These are phyloP conservation scores for Gentiana macrophylla DNA, from an alignment of 257 asterid genomes.

Conservation along the genomic window DNA sequence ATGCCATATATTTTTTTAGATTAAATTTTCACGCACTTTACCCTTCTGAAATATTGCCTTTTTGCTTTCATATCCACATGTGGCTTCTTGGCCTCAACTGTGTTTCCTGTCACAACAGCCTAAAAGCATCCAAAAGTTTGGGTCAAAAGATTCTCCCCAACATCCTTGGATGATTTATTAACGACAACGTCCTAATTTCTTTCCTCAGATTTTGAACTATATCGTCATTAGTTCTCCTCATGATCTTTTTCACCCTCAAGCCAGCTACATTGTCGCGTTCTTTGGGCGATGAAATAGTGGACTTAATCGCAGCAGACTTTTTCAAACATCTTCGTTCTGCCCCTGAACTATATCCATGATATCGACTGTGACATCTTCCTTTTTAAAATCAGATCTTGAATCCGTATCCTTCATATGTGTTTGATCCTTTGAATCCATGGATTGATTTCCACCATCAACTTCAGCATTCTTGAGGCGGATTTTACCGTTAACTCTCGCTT, in stretches of 20 bases:
- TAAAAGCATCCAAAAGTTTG: conserved; percentile 91
- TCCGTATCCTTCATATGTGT: conserved; percentile 19
- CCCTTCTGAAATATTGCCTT: conserved; percentile 79
- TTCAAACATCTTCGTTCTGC: conserved; percentile 38
- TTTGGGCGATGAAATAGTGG: conserved; percentile 21
- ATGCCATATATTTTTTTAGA: conserved; percentile 76
- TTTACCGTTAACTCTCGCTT: conserved; percentile 30
- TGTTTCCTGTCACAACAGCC: conserved; percentile 76
- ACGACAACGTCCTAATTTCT: conserved; percentile 77
- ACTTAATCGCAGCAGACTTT: conserved; percentile 22
- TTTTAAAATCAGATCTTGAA: conserved; percentile 20
- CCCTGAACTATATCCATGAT: conserved; percentile 70
- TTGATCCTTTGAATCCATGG: conserved; percentile 22
- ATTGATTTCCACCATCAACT: conserved; percentile 30
- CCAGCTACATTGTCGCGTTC: conserved; percentile 54
- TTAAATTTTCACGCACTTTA: conserved; percentile 85
- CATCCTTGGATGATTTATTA: conserved; percentile 56
- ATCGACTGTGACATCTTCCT: conserved; percentile 28
- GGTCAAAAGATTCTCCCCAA: conserved; percentile 62
- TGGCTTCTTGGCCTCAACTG: conserved; percentile 49
- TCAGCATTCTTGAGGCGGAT: conserved; percentile 45
- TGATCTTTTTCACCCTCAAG: conserved; percentile 85
- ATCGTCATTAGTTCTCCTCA: conserved; percentile 66
- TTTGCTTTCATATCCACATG: conserved; percentile 66
- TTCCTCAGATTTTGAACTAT: conserved; percentile 71